These are phyloP conservation scores for Xylaria longipes DNA, from an alignment of 495 filamentous ascomycete species.

Conservation along the genomic window DNA sequence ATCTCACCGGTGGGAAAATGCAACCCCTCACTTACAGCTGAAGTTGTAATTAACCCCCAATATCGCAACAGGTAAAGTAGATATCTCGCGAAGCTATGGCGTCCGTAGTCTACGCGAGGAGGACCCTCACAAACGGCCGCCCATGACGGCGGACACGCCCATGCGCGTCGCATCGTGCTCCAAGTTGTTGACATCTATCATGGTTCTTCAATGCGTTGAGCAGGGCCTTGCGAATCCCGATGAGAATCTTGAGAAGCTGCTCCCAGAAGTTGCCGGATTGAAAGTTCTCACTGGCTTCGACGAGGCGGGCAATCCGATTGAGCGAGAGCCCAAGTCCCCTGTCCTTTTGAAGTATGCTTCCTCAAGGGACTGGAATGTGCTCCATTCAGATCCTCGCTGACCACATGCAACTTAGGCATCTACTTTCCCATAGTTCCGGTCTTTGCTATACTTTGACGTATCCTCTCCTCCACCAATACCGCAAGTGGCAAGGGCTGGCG, in stretches of 20 bases:
- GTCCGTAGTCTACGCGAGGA: conserved; percentile 15
- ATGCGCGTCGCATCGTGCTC: conserved; percentile 53
- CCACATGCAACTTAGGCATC: conserved; percentile 8
- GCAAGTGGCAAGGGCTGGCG: conserved; percentile 27
- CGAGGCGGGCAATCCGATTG: conserved; percentile 37
- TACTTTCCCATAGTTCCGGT: conserved; percentile 58
- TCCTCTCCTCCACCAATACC: conserved; percentile 43
- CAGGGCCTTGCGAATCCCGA: conserved; percentile 47
- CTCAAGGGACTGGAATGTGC: conserved; percentile 2
- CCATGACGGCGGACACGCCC: conserved; percentile 15
- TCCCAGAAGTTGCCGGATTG: conserved; percentile 48
- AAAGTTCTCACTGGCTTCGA: conserved; percentile 49
- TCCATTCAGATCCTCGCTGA: not conserved
- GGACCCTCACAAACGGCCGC: conserved; percentile 18
- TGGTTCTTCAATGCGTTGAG: conserved; percentile 56
- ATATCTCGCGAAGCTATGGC: conserved; percentile 25
- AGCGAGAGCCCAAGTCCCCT: conserved; percentile 38
- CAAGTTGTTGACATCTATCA: conserved; percentile 58
- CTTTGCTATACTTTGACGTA: conserved; percentile 47
- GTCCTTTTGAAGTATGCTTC: conserved; percentile 35
- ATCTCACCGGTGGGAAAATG: conserved; percentile 14
- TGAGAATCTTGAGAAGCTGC: conserved; percentile 41
- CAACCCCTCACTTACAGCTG: not conserved
- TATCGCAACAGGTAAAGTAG: conserved; percentile 16
- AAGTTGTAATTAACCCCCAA: not conserved